These are phyloP conservation scores for Xerocomellus dryophilus DNA, from an alignment of 768 basidiomycete genomes.

Conservation along the genomic window DNA sequence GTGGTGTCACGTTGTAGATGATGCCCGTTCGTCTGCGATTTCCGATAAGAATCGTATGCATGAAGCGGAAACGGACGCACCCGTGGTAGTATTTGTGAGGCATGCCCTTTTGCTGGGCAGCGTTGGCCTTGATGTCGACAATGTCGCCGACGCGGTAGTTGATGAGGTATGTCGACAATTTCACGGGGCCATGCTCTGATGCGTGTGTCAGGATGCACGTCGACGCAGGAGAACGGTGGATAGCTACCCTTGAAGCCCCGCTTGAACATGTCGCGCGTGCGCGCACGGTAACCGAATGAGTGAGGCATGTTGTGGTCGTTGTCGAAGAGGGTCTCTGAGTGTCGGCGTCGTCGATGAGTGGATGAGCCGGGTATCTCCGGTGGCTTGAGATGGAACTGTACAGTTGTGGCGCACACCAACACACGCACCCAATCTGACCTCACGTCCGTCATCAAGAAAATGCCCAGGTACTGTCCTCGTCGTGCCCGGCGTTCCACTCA, in stretches of 20 bases:
- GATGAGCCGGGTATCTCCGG: constrained; percentile 53
- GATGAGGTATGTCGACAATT: constrained; percentile 89
- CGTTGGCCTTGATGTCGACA: constrained; percentile 99
- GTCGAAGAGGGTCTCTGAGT: constrained; percentile 15
- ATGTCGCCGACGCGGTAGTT: constrained; percentile 96
- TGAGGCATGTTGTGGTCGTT: constrained; percentile 81
- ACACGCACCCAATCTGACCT: constrained; percentile 33
- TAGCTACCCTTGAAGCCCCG: constrained; percentile 91
- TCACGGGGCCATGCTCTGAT: constrained; percentile 83
- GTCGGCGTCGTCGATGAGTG: constrained; percentile 42
- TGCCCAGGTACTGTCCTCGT: constrained; percentile 70
- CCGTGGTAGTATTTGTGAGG: constrained; percentile 99
- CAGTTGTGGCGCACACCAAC: constrained; percentile 50
- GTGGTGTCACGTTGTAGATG: constrained; percentile 95
- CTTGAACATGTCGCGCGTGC: constrained; percentile 99
- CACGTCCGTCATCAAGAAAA: constrained; percentile 57
- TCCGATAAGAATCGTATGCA: too few relatives aligned
- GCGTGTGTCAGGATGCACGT: neutral
- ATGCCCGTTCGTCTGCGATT: constrained; percentile 94
- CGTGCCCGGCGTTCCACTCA: neutral
- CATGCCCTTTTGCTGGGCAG: constrained; percentile 99
- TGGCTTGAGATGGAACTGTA: constrained; percentile 63
- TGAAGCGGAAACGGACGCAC: constrained; percentile 45
- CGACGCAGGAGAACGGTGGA: constrained; percentile 8
- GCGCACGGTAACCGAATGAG: constrained; percentile 99